Conservation (phyloP, 352 stramenopile species). For the Phytophthora cajani region DNA sequence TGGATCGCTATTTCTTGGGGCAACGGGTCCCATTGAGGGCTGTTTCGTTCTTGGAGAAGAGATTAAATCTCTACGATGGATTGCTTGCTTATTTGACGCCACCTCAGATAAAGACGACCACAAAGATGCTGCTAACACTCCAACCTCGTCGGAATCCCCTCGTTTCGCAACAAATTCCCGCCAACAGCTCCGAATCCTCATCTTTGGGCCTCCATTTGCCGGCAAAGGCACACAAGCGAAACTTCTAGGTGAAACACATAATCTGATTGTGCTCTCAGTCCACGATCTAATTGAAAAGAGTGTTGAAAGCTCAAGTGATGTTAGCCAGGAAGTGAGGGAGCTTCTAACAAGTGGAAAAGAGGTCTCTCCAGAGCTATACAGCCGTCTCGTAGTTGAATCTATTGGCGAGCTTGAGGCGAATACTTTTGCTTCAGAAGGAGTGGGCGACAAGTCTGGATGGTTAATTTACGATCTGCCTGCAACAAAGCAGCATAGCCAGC, state of each 20-base stretch:
- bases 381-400: constrained; percentile 53
- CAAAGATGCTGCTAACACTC: background rate
- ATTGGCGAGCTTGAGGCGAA: constrained; percentile 31
- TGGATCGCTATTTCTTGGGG: constrained; percentile 58
- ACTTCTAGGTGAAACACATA: constrained; percentile 55
- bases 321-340: constrained; percentile 36
- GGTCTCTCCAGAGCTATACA: constrained; percentile 63
- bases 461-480: constrained; percentile 70
- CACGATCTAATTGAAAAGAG: constrained; percentile 48
- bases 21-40: constrained; percentile 51
- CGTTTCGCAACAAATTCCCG: background rate
- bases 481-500: constrained; percentile 46
- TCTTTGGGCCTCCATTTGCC: constrained; percentile 68
- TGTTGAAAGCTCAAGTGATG: constrained; percentile 34
- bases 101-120: background rate
- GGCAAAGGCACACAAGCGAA: constrained; percentile 65
- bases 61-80: constrained; percentile 75
- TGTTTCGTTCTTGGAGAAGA: constrained; percentile 60
- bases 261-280: constrained; percentile 60
- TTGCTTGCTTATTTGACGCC: constrained; percentile 22
- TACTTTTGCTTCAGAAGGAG: constrained; percentile 2
- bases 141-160: background rate
- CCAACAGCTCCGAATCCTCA: constrained; percentile 54
- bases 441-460: constrained; percentile 48
- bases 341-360: constrained; percentile 46